Base-by-base conservation (phyloP, 148 eudicot species). In the Chenopodium formosanum region DNA sequence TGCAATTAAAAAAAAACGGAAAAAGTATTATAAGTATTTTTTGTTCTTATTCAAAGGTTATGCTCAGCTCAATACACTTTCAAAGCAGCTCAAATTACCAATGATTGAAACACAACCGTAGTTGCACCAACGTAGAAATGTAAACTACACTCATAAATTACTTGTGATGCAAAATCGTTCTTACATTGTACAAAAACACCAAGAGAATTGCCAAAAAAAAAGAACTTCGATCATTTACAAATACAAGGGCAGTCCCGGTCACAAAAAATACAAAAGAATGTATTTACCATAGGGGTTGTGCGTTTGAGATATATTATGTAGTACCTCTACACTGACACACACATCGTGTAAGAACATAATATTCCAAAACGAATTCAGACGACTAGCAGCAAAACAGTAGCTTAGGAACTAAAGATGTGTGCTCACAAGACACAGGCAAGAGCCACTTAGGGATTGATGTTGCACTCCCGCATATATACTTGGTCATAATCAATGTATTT, bases 401-500 rank as follows among this genome's bases (percentile, higher is more conserved):
- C 2, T 29, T 65, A 72, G 3, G 48, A 40, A 27, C 16, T 72
- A 16, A 16, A 7, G 23, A 72, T 46, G 44, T 50, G 23, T 40
- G 29, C 29, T n/a, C 3, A 17, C 52, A 46, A 72, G 75, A 72
- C 75, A 11, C 25, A 70, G 20, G 74, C 25, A 20, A 37, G 7
- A 12, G 37, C 67, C 50, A 20, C 27, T 79, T 77, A 92, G 64
- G 92, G 97, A 75, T 82, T 94, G 69, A 94, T 87, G 89, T 94
- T 94, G 89, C 98, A 94, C 73, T 94, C 98, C 68, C 93, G 88
- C 83, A 94, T 62, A 76, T 89, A 92, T 44, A 81, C 34, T 64
- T 92, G 91, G 40, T 91, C 91, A 78, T 89, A 92, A 65, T 94
- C 90, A 34, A 94, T 86, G 74, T 83, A 91, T 68, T 86, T 94